Conservation (phyloP, 2,329 filamentous ascomycete genomes). For the Neonectria faginata region DNA sequence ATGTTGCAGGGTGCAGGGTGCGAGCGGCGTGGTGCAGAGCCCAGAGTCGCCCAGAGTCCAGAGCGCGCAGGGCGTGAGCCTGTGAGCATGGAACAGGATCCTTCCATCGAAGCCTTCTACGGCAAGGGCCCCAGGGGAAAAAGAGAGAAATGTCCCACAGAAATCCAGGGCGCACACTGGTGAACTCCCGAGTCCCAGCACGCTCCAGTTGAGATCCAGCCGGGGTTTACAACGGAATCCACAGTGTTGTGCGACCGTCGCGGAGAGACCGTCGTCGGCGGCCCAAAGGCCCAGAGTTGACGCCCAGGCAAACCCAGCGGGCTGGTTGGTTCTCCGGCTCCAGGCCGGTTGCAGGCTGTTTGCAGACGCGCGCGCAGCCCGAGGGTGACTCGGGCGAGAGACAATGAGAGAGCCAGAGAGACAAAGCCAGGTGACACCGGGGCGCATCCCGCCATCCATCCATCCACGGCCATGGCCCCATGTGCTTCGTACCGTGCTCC, state of each 20-base stretch:
- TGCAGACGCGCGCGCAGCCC: not conserved
- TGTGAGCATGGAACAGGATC: constrained; percentile 13
- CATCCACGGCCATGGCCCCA: constrained; percentile 11
- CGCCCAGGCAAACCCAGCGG: constrained; percentile 10
- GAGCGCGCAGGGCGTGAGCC: not conserved
- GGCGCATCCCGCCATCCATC: constrained; percentile 5
- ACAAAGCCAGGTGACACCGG: constrained; percentile 12
- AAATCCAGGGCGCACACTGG: not conserved
- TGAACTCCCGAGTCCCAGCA: not conserved
- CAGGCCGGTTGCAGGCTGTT: not conserved
- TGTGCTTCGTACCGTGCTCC: constrained; percentile 1
- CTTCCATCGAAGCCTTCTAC: constrained; percentile 24
- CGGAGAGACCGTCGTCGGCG: not conserved
- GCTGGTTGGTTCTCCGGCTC: constrained; percentile 6
- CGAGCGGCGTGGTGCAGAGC: not conserved
- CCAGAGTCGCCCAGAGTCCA: not conserved
- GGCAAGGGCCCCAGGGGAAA: not conserved
- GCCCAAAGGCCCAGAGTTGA: constrained; percentile 13
- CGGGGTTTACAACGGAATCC: not conserved
- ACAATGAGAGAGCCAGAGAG: not conserved
- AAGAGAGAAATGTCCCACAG: constrained; percentile 7
- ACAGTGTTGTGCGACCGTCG: constrained; percentile 10
- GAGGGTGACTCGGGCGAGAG: not conserved
- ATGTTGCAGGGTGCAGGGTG: not conserved
- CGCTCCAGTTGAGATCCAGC: not conserved